A percentile compares a stretch with the other conserved stretches of the same genome.
Evolutionary conservation across 306 rosid genomes (phyloP).

Genomic region (Abrus precatorius): DNA sequence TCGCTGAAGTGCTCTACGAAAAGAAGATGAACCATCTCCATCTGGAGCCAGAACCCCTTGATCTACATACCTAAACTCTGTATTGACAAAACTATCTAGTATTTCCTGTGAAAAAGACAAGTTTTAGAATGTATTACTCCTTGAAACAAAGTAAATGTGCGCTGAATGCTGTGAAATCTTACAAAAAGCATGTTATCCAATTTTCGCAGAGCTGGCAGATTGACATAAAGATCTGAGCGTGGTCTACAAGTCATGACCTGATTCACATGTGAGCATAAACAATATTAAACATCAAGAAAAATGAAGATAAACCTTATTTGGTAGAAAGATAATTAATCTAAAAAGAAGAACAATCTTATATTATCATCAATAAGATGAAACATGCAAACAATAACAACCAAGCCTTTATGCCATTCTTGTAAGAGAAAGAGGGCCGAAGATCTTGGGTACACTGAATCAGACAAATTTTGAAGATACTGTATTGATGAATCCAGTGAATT

Average conservation of each 20-base stretch:
- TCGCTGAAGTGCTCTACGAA: constrained; percentile 65
- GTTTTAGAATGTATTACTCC: constrained; percentile 39
- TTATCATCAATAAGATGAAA: no score
- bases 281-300: neutral
- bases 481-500: no score
- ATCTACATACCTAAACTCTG: constrained; percentile 90
- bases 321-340: neutral
- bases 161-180: constrained; percentile 50
- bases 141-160: constrained; percentile 9
- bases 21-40: constrained; percentile 72
- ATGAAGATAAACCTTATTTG: neutral
- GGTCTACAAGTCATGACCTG: constrained; percentile 95
- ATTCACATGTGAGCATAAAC: constrained; percentile 43
- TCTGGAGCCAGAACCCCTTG: constrained; percentile 77
- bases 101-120: constrained; percentile 66
- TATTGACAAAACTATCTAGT: constrained; percentile 69
- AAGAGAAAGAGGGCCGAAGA: no score
- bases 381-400: no score
- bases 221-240: constrained; percentile 88
- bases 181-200: constrained; percentile 97
- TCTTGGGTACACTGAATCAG: no score
- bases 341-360: neutral
- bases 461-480: no score
- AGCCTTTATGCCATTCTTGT: no score
- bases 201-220: constrained; percentile 89